Conservation (phyloP, 208 protist species). For the Herpetomonas tarakana region DNA sequence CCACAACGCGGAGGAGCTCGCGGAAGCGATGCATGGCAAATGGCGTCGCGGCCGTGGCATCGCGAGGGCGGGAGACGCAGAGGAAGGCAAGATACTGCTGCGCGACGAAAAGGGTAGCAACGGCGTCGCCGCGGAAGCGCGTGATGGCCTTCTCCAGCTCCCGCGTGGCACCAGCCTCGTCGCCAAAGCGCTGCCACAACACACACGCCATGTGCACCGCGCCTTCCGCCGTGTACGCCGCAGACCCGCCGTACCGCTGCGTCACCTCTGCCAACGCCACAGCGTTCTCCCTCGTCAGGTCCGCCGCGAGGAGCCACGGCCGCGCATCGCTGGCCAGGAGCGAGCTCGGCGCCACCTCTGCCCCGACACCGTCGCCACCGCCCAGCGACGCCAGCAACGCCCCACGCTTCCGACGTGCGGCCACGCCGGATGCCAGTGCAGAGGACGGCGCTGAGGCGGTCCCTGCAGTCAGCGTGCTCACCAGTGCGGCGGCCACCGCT, state of each 20-base stretch:
- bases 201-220: slow-evolving; percentile 36
- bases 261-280: slow-evolving; percentile 25
- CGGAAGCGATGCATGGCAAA: slow-evolving; percentile 62
- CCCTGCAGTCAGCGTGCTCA: slow-evolving; percentile 18
- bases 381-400: too few species aligned
- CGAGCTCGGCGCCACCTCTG: too few species aligned
- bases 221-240: slow-evolving; percentile 56
- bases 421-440: too few species aligned
- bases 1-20: slow-evolving; percentile 45
- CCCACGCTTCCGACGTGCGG: too few species aligned
- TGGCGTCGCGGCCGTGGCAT: neutral
- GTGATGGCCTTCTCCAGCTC: slow-evolving; percentile 48
- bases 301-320: too few species aligned
- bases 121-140: slow-evolving; percentile 20
- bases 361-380: too few species aligned
- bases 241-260: slow-evolving; percentile 28
- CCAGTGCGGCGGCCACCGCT: slow-evolving; percentile 8
- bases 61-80: slow-evolving; percentile 24
- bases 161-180: slow-evolving; percentile 16
- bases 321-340: too few species aligned
- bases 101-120: slow-evolving; percentile 43
- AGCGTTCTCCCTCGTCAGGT: slow-evolving; percentile 12
- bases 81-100: slow-evolving; percentile 70
- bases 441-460: too few species aligned
- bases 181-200: too few species aligned